Evolutionary conservation across 371 early-diverging fungal genomes (phyloP).

Genomic region (Chytridiales sp.): DNA sequence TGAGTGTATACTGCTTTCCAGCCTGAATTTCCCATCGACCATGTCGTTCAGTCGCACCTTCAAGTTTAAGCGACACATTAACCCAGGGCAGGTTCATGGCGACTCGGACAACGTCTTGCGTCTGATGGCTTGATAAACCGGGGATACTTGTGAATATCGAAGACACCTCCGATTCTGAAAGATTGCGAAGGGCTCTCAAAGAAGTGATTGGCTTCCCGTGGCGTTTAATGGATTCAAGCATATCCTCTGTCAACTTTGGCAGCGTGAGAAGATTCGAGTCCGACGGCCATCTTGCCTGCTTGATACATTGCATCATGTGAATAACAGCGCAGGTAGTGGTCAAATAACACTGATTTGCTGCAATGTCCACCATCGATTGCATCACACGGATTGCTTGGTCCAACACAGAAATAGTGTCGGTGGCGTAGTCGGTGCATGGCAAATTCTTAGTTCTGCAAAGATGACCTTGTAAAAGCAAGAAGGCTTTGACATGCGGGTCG

Average conservation of each 20-base stretch:
- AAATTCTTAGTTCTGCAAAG: conserved; percentile 68
- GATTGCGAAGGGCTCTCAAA: conserved; percentile 8
- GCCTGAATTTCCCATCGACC: conserved; percentile 38
- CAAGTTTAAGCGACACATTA: conserved; percentile 45
- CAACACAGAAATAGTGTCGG: conserved; percentile 88
- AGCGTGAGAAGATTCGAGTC: conserved; percentile 72
- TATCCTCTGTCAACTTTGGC: conserved; percentile 56
- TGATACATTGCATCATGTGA: conserved; percentile 80
- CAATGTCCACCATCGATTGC: conserved; percentile 90
- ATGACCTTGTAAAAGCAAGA: conserved; percentile 85
- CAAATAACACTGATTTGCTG: conserved; percentile 71
- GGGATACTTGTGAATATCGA: conserved; percentile 51
- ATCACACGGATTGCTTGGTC: conserved; percentile 89
- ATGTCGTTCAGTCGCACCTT: conserved; percentile 21
- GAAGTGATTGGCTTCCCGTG: conserved; percentile 1
- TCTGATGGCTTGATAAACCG: conserved; percentile 39
- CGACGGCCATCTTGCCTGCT: conserved; percentile 80
- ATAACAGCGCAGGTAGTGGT: conserved; percentile 65
- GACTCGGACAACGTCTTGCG: conserved; percentile 58
- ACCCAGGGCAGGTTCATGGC: conserved; percentile 60
- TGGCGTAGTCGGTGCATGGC: conserved; percentile 80
- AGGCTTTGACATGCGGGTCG: conserved; percentile 86
- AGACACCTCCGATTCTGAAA: conserved; percentile 48
- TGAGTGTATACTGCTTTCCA: conserved; percentile 38
- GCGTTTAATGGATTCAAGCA: conserved; percentile 11